Evolutionary conservation across 164 flowering plant species (phyloP).

Genomic region (Chimonanthus salicifolius): DNA sequence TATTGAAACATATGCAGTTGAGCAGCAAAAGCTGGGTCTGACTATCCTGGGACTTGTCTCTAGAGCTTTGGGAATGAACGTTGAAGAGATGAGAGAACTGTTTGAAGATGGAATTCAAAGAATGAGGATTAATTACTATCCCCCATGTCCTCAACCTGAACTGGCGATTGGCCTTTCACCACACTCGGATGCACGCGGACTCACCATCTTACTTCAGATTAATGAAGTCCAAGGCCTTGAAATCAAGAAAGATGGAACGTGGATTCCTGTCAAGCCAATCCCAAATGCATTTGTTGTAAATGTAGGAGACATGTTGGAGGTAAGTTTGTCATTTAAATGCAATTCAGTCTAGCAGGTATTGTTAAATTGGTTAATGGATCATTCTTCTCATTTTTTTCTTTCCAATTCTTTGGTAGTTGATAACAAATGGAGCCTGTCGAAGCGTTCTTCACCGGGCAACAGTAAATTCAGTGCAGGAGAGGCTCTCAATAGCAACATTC

Average conservation of each 20-base stretch:
- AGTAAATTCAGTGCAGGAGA: slow-evolving; percentile 32
- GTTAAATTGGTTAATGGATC: not conserved
- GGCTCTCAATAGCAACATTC: slow-evolving; percentile 35
- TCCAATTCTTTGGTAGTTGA: slow-evolving; percentile 13
- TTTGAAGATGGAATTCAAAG: slow-evolving; percentile 24
- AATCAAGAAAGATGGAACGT: slow-evolving; percentile 32
- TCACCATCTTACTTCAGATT: slow-evolving; percentile 38
- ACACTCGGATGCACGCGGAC: slow-evolving; percentile 38
- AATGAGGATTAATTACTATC: slow-evolving; percentile 35
- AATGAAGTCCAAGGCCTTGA: slow-evolving; percentile 40
- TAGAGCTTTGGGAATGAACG: slow-evolving; percentile 21
- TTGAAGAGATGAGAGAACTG: slow-evolving; percentile 19
- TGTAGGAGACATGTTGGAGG: slow-evolving; percentile 28
- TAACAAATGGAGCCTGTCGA: slow-evolving; percentile 40
- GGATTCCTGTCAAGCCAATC: slow-evolving; percentile 39
- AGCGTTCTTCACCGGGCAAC: slow-evolving; percentile 54
- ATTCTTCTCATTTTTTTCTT: too few relatives aligned
- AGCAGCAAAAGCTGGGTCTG: slow-evolving; percentile 15
- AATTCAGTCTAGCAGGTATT: too few relatives aligned
- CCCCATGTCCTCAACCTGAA: slow-evolving; percentile 35
- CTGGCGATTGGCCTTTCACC: slow-evolving; percentile 36
- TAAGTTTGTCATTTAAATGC: not conserved
- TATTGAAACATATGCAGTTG: slow-evolving; percentile 31
- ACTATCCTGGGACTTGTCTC: slow-evolving; percentile 22
- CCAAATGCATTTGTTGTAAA: slow-evolving; percentile 35